phyloP scores from a whole-genome alignment of 208 protist genomes.

The Paratrypanosoma confusum region DNA sequence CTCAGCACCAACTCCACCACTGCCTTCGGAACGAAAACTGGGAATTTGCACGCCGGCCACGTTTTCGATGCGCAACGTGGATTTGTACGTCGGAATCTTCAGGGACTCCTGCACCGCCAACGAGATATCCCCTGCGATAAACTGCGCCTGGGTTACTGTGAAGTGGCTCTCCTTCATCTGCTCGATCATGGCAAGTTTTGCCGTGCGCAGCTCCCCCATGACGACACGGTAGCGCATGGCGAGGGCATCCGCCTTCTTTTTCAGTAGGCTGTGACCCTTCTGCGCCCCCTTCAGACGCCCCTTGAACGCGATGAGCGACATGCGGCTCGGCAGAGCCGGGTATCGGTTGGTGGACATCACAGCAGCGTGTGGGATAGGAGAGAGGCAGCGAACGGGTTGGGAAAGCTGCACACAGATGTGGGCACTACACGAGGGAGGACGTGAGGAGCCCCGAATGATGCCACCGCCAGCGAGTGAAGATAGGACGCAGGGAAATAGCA shows the following conservation, averaged over 20 bases:
- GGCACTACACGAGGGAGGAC: too few relatives aligned
- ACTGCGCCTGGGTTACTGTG: conserved; percentile 94
- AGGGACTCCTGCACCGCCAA: conserved; percentile 91
- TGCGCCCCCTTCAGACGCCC: conserved; percentile 92
- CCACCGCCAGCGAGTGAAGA: too few relatives aligned
- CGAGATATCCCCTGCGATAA: conserved; percentile 94
- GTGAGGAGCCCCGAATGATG: too few relatives aligned
- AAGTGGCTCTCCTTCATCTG: conserved; percentile 90
- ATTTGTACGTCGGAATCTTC: conserved; percentile 79
- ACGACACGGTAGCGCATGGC: conserved; percentile 93
- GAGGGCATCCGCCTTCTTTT: conserved; percentile 99
- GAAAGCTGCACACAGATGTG: too few relatives aligned
- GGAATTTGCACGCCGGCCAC: conserved; percentile 97
- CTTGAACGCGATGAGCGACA: conserved; percentile 92
- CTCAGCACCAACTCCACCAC: background rate
- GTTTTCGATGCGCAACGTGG: conserved; percentile 93
- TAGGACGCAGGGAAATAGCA: too few relatives aligned
- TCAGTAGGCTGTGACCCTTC: conserved; percentile 98
- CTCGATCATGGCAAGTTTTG: conserved; percentile 76
- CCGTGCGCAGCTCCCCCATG: conserved; percentile 89
- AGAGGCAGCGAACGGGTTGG: too few relatives aligned
- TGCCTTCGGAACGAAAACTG: conserved; percentile 65
- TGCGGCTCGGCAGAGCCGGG: conserved; percentile 82
- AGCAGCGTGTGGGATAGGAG: too few relatives aligned
- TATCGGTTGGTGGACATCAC: conserved; percentile 81